These are phyloP conservation scores for Cutaneotrichosporon sp. DNA, from an alignment of 1,284 basidiomycete genomes.

Conservation along the genomic window DNA sequence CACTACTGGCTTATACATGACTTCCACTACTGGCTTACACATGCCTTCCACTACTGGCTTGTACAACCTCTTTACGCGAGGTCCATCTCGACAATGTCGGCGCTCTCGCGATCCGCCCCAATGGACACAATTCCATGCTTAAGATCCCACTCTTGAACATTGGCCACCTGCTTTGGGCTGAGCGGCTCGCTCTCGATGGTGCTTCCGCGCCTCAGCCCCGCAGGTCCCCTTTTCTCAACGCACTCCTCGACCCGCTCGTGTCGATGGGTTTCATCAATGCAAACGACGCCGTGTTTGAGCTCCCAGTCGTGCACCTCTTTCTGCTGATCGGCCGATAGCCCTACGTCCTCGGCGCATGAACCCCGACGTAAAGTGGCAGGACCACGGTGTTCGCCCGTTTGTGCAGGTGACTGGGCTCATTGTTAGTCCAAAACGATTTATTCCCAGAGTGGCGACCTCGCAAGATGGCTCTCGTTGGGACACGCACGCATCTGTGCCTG, in stretches of 20 bases:
- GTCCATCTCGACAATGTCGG: background rate
- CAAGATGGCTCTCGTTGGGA: too few relatives aligned
- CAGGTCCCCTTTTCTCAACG: background rate
- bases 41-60: too few relatives aligned
- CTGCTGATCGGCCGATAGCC: background rate
- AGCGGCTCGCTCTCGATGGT: background rate
- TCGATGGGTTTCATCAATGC: background rate
- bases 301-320: background rate
- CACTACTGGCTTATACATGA: too few relatives aligned
- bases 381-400: background rate
- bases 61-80: too few relatives aligned
- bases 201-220: background rate
- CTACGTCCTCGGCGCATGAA: background rate
- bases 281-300: conserved; percentile 1
- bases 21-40: too few relatives aligned
- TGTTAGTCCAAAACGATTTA: too few relatives aligned
- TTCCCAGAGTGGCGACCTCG: too few relatives aligned
- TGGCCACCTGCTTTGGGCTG: background rate
- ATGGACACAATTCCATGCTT: background rate
- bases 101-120: too few relatives aligned
- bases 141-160: background rate
- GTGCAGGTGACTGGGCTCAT: too few relatives aligned
- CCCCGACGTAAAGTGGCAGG: background rate
- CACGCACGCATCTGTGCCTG: background rate
- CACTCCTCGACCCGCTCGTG: background rate